A percentile compares a stretch with the other conserved stretches of the same genome.
phyloP scores from a whole-genome alignment of 805 yeast species.

The Candida multigemmis region DNA sequence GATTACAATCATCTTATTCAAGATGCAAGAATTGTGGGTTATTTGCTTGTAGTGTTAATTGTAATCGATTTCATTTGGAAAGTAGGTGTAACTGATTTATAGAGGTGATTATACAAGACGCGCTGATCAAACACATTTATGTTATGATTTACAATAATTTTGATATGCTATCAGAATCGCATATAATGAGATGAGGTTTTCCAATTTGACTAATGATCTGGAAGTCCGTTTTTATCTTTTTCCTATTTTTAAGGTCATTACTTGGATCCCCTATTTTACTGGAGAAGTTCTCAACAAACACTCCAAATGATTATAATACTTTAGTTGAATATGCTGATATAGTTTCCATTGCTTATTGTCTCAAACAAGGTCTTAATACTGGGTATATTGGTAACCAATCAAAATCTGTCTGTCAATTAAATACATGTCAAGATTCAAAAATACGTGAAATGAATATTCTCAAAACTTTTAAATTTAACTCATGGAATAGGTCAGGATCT shows the following conservation, averaged over 20 bases:
- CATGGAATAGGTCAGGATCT: slow-evolving; percentile 39
- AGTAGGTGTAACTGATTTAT: slow-evolving; percentile 23
- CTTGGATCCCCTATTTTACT: too few species aligned
- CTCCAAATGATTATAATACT: slow-evolving; percentile 9
- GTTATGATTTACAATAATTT: too few species aligned
- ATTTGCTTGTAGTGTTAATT: slow-evolving; percentile 29
- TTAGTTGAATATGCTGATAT: slow-evolving; percentile 24
- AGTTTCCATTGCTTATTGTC: slow-evolving; percentile 29
- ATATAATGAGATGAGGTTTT: too few species aligned
- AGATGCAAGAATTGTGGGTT: slow-evolving; percentile 32
- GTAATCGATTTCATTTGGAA: slow-evolving; percentile 30
- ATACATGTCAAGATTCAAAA: slow-evolving; percentile 12
- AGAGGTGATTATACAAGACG: background rate
- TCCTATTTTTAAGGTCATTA: too few species aligned
- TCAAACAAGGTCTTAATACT: slow-evolving; percentile 16
- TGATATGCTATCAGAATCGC: too few species aligned
- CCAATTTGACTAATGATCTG: too few species aligned
- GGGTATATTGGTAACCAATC: slow-evolving; percentile 14
- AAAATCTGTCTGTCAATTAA: slow-evolving; percentile 14
- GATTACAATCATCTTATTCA: slow-evolving; percentile 24
- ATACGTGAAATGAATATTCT: slow-evolving; percentile 24
- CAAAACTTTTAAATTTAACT: slow-evolving; percentile 30
- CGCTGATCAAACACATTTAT: too few species aligned
- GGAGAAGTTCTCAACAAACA: too few species aligned
- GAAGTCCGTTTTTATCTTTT: too few species aligned